Conservation (phyloP, 108 stramenopile species). For the Pinguiococcus pyrenoidosus region DNA sequence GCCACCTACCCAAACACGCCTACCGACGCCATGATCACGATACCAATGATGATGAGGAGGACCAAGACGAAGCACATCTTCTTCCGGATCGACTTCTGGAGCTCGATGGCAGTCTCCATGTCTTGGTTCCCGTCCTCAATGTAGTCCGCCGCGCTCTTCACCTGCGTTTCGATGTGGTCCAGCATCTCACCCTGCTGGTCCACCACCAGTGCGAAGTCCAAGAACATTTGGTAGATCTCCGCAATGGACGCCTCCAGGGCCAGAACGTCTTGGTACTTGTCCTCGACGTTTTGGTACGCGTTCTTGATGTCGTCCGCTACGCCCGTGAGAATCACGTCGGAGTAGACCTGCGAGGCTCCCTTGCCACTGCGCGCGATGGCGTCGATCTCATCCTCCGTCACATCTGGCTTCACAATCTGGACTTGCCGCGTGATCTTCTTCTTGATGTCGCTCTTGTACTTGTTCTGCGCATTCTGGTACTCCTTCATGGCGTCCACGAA, state of each 20-base stretch:
- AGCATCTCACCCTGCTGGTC: constrained; percentile 96
- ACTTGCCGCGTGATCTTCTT: constrained; percentile 86
- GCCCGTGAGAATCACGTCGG: constrained; percentile 38
- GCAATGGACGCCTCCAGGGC: constrained; percentile 84
- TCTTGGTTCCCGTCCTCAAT: constrained; percentile 85
- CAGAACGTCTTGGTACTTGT: constrained; percentile 94
- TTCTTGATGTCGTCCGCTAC: constrained; percentile 69
- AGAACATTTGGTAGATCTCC: constrained; percentile 97
- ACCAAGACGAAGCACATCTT: constrained; percentile 71
- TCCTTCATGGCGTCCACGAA: constrained; percentile 94
- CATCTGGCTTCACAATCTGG: constrained; percentile 86
- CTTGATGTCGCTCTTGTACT: constrained; percentile 89
- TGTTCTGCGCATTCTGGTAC: constrained; percentile 86
- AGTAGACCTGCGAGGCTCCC: not conserved
- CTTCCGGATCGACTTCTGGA: constrained; percentile 74
- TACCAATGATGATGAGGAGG: constrained; percentile 37
- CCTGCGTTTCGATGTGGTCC: constrained; percentile 95
- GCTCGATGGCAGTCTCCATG: constrained; percentile 69
- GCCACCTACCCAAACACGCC: constrained; percentile 27
- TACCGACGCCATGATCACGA: constrained; percentile 28
- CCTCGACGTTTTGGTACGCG: constrained; percentile 73
- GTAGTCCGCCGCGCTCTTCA: constrained; percentile 71
- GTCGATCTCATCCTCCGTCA: constrained; percentile 89
- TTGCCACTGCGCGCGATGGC: constrained; percentile 36
- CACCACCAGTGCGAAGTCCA: constrained; percentile 95